Evolutionary conservation across 805 yeast species (phyloP).

Genomic region (Ogataea allantospora): DNA sequence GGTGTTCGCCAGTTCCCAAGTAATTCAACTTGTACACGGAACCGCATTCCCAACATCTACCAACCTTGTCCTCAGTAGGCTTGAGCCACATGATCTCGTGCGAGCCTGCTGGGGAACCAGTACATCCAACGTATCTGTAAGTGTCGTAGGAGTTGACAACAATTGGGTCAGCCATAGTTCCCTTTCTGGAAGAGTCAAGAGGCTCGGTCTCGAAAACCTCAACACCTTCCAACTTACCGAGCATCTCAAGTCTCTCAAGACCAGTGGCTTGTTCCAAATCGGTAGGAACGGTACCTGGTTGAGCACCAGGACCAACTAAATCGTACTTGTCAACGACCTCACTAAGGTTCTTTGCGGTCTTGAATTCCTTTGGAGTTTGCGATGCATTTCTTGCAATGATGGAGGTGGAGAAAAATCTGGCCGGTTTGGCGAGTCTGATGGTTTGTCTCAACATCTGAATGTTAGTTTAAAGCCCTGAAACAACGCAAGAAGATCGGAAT

Average conservation of each 20-base stretch:
- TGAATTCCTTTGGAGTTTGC: conserved; percentile 40
- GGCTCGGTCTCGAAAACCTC: conserved; percentile 90
- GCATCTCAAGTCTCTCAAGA: conserved; percentile 91
- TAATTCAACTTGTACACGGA: conserved; percentile 86
- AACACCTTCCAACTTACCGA: conserved; percentile 93
- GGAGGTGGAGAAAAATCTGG: conserved; percentile 36
- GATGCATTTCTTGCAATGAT: conserved; percentile 26
- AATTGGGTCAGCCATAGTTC: conserved; percentile 89
- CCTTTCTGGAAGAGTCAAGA: conserved; percentile 81
- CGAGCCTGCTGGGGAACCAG: conserved; percentile 92
- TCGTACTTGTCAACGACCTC: conserved; percentile 79
- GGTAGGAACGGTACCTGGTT: conserved; percentile 79
- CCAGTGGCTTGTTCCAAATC: conserved; percentile 97
- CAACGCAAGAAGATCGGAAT: too few relatives aligned
- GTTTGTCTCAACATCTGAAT: conserved; percentile 36
- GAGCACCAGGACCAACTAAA: conserved; percentile 90
- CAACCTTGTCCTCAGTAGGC: conserved; percentile 76
- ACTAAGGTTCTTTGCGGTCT: conserved; percentile 64
- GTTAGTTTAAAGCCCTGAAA: conserved; percentile 5
- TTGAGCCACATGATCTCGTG: conserved; percentile 91
- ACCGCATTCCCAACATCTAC: conserved; percentile 99
- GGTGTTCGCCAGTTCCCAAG: conserved; percentile 73
- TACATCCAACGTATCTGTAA: conserved; percentile 94
- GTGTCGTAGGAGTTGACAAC: conserved; percentile 87
- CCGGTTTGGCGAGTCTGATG: conserved; percentile 34